Percentiles rank a stretch among this genome's conserved stretches.
Conservation (phyloP, 345 rosid species). For the Crucihimalaya himalaica region DNA sequence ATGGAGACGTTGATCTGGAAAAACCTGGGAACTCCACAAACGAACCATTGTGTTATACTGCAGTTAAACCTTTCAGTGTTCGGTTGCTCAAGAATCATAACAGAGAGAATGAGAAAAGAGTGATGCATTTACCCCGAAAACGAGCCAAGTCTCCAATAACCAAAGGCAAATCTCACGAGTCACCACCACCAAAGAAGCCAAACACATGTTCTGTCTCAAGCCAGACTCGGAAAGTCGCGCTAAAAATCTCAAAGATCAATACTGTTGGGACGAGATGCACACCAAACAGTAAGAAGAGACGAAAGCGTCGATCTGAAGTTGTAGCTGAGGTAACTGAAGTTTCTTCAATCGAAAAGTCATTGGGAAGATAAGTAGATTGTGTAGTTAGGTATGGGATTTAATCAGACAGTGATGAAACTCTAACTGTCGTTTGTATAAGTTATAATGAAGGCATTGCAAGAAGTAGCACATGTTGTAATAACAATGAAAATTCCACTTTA, state of each 20-base stretch:
- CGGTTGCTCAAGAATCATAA: conserved; percentile 49
- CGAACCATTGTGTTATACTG: conserved; percentile 65
- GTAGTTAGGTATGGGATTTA: conserved; percentile 19
- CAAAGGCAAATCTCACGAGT: conserved; percentile 34
- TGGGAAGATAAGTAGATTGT: conserved; percentile 22
- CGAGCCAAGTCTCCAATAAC: conserved; percentile 59
- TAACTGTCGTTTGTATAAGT: conserved; percentile 37
- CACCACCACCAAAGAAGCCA: conserved; percentile 32
- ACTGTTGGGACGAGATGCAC: conserved; percentile 52
- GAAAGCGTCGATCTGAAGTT: conserved; percentile 52
- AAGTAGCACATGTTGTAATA: conserved; percentile 30
- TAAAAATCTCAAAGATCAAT: conserved; percentile 57
- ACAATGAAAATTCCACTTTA: conserved; percentile 2
- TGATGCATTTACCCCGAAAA: conserved; percentile 46
- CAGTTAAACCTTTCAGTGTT: conserved; percentile 68
- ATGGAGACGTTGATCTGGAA: conserved; percentile 76
- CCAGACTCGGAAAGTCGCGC: conserved; percentile 45
- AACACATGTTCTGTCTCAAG: conserved; percentile 40
- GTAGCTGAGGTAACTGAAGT: conserved; percentile 40
- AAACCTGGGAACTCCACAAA: conserved; percentile 43
- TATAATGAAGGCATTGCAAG: conserved; percentile 26
- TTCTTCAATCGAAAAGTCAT: conserved; percentile 14
- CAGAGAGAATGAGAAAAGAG: conserved; percentile 33
- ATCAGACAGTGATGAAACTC: conserved; percentile 28
- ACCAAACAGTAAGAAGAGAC: conserved; percentile 74